These are phyloP conservation scores for Candida orba DNA, from an alignment of 805 yeast species.

Conservation along the genomic window DNA sequence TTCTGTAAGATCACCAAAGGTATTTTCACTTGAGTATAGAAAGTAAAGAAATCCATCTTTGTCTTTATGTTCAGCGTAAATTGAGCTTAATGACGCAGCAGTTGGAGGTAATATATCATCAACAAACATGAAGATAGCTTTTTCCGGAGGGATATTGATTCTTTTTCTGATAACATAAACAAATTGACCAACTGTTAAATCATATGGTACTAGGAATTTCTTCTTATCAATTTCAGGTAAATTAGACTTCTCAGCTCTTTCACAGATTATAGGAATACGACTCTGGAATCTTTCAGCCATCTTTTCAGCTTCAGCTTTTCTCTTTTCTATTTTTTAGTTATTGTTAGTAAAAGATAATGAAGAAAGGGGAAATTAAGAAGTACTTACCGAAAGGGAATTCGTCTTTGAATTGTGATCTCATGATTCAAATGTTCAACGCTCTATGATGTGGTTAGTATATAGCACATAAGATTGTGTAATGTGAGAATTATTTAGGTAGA, in stretches of 20 bases:
- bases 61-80: slow-evolving; percentile 95
- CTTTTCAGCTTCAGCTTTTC: slow-evolving; percentile 7
- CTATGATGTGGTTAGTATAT: background rate
- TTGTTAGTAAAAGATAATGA: background rate
- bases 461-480: background rate
- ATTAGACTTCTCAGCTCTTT: slow-evolving; percentile 93
- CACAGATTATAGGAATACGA: slow-evolving; percentile 94
- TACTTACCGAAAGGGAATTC: slow-evolving; percentile 88
- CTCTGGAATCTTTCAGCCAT: slow-evolving; percentile 34
- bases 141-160: slow-evolving; percentile 91
- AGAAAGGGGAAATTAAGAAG: background rate
- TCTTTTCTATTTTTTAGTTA: slow-evolving; percentile 7
- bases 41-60: slow-evolving; percentile 96
- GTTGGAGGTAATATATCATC: slow-evolving; percentile 97
- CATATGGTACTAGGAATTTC: slow-evolving; percentile 93
- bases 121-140: slow-evolving; percentile 95
- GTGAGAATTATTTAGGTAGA: too few species aligned
- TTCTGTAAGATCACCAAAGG: slow-evolving; percentile 54
- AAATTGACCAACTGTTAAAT: slow-evolving; percentile 94
- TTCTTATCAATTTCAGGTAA: slow-evolving; percentile 95
- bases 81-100: slow-evolving; percentile 91
- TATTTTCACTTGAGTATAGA: slow-evolving; percentile 94
- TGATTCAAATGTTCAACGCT: slow-evolving; percentile 17
- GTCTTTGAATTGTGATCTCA: slow-evolving; percentile 93
- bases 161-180: slow-evolving; percentile 96